Evolutionary conservation across 1,284 basidiomycete species (phyloP).

Genomic region (Ganoderma meredithae): DNA sequence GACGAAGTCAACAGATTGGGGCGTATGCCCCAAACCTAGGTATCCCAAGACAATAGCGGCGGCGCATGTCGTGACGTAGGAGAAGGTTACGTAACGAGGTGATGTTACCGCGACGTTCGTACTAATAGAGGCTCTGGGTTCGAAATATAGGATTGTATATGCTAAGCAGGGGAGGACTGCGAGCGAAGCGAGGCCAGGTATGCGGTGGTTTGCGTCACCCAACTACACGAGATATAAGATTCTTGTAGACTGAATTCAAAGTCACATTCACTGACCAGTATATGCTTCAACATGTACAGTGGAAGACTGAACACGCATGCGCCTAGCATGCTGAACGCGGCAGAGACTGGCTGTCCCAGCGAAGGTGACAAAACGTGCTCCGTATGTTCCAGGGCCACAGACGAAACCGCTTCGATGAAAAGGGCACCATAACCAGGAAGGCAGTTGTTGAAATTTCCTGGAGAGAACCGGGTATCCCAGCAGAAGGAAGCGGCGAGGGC

Average conservation of each 20-base stretch:
- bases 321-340: slow-evolving; percentile 64
- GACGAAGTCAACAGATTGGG: slow-evolving; percentile 30
- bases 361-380: slow-evolving; percentile 61
- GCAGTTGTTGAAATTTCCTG: slow-evolving; percentile 51
- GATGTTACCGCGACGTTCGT: slow-evolving; percentile 55
- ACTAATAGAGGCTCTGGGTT: slow-evolving; percentile 58
- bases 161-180: slow-evolving; percentile 65
- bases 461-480: slow-evolving; percentile 61
- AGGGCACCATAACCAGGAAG: slow-evolving; percentile 73
- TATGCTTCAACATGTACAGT: slow-evolving; percentile 64
- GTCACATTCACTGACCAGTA: slow-evolving; percentile 55
- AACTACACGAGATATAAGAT: slow-evolving; percentile 42
- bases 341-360: slow-evolving; percentile 58
- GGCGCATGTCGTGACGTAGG: slow-evolving; percentile 57
- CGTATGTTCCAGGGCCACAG: slow-evolving; percentile 68
- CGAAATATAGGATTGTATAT: slow-evolving; percentile 62
- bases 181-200: slow-evolving; percentile 61
- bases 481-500: slow-evolving; percentile 58
- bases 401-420: slow-evolving; percentile 61
- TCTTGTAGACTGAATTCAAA: neutral
- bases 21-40: slow-evolving; percentile 33
- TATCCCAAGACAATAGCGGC: slow-evolving; percentile 44
- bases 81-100: slow-evolving; percentile 59
- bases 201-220: slow-evolving; percentile 45
- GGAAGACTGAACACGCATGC: slow-evolving; percentile 68